Percentiles rank a stretch among this genome's conserved stretches.
Conservation (phyloP, 2,329 filamentous ascomycete genomes). For the Sporothrix humicola region DNA sequence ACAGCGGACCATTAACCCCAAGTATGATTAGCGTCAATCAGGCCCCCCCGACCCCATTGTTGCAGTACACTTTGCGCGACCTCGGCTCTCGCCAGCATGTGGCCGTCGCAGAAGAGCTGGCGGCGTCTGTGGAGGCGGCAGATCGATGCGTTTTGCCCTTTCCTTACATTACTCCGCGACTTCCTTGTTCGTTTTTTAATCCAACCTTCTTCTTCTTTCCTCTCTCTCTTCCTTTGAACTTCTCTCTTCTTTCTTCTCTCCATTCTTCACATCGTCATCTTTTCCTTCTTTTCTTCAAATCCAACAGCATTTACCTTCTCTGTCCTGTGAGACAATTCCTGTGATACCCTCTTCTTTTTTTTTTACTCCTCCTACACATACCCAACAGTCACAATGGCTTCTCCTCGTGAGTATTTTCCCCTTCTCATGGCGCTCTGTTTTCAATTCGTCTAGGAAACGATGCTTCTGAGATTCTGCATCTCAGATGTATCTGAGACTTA, state of each 20-base stretch:
- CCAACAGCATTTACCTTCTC: constrained; percentile 18
- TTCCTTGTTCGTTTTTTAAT: neutral
- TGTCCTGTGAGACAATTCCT: constrained; percentile 22
- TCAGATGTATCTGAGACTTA: too few relatives aligned
- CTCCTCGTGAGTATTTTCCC: constrained; percentile 69
- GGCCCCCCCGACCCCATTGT: constrained; percentile 1
- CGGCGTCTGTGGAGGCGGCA: constrained; percentile 27
- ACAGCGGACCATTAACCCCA: constrained; percentile 24
- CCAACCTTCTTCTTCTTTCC: neutral
- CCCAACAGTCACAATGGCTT: constrained; percentile 65
- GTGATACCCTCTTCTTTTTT: constrained; percentile 26
- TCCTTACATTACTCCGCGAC: constrained; percentile 12
- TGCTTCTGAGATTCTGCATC: neutral
- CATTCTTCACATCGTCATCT: constrained; percentile 12
- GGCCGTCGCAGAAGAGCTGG: constrained; percentile 28
- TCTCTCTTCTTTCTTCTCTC: neutral
- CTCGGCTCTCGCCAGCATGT: constrained; percentile 40
- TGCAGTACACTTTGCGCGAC: constrained; percentile 32
- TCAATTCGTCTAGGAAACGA: neutral
- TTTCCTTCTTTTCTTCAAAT: neutral
- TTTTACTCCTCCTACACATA: constrained; percentile 26
- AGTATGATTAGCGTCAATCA: constrained; percentile 27
- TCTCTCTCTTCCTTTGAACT: constrained; percentile 7
- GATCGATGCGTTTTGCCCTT: constrained; percentile 10
- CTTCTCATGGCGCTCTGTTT: neutral